Conservation (phyloP, 371 early-diverging fungal genomes). For the Apophysomyces ossiformis region DNA sequence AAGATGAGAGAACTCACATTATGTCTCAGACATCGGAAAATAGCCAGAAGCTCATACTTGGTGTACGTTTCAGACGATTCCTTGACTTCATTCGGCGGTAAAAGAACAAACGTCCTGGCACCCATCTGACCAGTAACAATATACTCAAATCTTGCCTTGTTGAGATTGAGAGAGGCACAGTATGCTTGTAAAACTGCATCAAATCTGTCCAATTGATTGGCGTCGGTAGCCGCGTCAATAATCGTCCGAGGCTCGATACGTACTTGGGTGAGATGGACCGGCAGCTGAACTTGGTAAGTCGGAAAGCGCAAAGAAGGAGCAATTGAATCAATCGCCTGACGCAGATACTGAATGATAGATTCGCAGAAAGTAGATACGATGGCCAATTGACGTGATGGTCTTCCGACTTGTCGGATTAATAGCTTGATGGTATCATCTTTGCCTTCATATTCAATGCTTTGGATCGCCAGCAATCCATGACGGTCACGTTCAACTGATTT, state of each 20-base stretch:
- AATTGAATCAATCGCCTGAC: constrained; percentile 37
- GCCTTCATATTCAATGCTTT: constrained; percentile 29
- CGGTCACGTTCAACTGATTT: constrained; percentile 44
- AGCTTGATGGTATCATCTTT: constrained; percentile 43
- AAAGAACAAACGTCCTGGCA: constrained; percentile 25
- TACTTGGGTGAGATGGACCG: constrained; percentile 22
- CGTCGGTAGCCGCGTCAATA: constrained; percentile 16
- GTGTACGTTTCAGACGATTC: constrained; percentile 26
- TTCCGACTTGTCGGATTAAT: constrained; percentile 29
- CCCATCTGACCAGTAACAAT: constrained; percentile 18
- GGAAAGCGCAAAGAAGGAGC: constrained; percentile 13
- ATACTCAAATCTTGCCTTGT: constrained; percentile 37
- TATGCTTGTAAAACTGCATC: constrained; percentile 36
- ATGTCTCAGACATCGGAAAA: constrained; percentile 33
- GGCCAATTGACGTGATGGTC: constrained; percentile 27
- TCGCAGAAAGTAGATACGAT: constrained; percentile 41
- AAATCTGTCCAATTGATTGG: constrained; percentile 12
- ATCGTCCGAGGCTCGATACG: constrained; percentile 8
- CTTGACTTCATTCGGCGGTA: constrained; percentile 37
- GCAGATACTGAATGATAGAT: constrained; percentile 35
- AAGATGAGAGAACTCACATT: constrained; percentile 31
- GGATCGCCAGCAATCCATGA: constrained; percentile 41
- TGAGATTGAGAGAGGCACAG: constrained; percentile 47
- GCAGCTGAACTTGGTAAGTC: constrained; percentile 21
- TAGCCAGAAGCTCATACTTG: constrained; percentile 42